Evolutionary conservation across 805 yeast genomes (phyloP).

Genomic region (Ogataea wickerhamii): DNA sequence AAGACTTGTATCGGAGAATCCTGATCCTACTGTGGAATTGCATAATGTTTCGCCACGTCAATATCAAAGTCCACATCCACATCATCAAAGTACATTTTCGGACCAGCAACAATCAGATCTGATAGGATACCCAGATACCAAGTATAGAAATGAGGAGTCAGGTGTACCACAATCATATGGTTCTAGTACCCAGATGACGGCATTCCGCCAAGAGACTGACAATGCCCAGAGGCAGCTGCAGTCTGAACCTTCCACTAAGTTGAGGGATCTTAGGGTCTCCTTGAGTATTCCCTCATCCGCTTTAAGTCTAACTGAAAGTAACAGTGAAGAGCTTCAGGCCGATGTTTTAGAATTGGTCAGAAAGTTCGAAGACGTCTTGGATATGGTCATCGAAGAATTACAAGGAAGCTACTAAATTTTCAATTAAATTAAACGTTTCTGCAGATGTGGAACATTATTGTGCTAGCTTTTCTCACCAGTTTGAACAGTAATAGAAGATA

Average conservation of each 20-base stretch:
- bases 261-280: constrained; percentile 7
- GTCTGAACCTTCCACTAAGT: constrained; percentile 2
- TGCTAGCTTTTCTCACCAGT: too few species aligned
- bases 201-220: background rate
- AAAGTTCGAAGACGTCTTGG: constrained; percentile 26
- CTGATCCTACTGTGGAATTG: constrained; percentile 1
- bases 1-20: constrained; percentile 5
- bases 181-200: constrained; percentile 1
- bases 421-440: too few species aligned
- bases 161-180: background rate
- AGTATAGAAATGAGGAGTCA: background rate
- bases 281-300: constrained; percentile 7
- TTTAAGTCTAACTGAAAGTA: constrained; percentile 1
- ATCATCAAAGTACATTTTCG: background rate
- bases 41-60: constrained; percentile 8
- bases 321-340: constrained; percentile 9
- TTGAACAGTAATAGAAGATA: too few species aligned
- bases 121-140: background rate
- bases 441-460: too few species aligned
- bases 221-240: constrained; percentile 1
- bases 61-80: background rate
- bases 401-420: too few species aligned
- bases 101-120: background rate
- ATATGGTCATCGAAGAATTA: constrained; percentile 30
- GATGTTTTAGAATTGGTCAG: constrained; percentile 24